phyloP scores from a whole-genome alignment of 495 filamentous ascomycete genomes.

The Daldinia caldariorum region DNA sequence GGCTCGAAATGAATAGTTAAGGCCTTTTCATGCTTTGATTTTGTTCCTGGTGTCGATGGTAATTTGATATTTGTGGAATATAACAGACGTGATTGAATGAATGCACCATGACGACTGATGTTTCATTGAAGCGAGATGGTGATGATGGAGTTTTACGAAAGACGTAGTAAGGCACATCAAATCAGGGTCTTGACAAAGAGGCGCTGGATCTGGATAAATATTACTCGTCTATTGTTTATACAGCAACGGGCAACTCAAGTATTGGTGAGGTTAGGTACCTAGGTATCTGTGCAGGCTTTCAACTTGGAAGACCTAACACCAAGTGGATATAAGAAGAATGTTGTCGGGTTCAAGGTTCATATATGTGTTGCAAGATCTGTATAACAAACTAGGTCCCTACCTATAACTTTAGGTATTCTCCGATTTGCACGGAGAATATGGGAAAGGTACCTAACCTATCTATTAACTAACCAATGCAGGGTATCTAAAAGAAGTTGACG shows the following conservation, averaged over 20 bases:
- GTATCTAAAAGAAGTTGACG: conserved; percentile 2
- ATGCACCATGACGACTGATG: conserved; percentile 36
- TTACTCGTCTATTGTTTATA: not conserved
- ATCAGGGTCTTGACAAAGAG: conserved; percentile 5
- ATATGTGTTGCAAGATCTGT: not conserved
- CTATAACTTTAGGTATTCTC: not conserved
- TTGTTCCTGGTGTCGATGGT: not conserved
- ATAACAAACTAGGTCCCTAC: not conserved
- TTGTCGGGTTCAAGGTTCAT: not conserved
- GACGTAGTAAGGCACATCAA: conserved; percentile 29
- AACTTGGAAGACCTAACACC: not conserved
- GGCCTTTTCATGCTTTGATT: conserved; percentile 16
- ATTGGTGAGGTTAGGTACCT: not conserved
- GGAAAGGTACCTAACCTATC: not conserved
- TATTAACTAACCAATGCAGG: not conserved
- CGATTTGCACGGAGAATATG: conserved; percentile 5
- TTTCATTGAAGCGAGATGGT: conserved; percentile 8
- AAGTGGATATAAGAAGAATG: not conserved
- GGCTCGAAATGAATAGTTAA: conserved; percentile 6
- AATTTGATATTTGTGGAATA: not conserved
- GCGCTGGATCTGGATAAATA: not conserved
- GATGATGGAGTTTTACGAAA: conserved; percentile 17
- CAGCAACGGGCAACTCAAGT: too few species aligned
- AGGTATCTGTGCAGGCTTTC: not conserved
- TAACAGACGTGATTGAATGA: conserved; percentile 7